These are phyloP conservation scores for Lasiosphaeris hirsuta DNA, from an alignment of 495 filamentous ascomycete genomes.

Conservation along the genomic window DNA sequence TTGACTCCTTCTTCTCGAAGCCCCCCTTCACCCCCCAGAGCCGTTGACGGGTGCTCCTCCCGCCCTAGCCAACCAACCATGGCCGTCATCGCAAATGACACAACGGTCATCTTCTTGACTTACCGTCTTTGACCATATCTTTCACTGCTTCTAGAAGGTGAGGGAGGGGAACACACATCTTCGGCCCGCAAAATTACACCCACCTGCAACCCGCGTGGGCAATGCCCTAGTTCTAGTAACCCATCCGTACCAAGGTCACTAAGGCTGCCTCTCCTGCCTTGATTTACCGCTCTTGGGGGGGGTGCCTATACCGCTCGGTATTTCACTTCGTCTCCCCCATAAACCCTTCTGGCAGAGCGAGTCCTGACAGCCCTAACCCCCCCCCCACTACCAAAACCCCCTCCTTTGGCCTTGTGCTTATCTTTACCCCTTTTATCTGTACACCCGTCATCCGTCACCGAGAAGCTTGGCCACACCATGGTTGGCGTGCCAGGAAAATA, in stretches of 20 bases:
- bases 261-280: conserved; percentile 4
- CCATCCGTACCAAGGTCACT: neutral
- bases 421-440: neutral
- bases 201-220: neutral
- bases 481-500: conserved; percentile 9
- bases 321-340: neutral
- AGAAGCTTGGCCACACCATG: conserved; percentile 1
- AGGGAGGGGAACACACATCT: neutral
- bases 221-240: neutral
- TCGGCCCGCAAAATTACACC: no score
- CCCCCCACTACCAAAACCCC: neutral
- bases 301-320: conserved; percentile 2
- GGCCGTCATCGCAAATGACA: no score
- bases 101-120: no score
- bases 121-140: conserved; percentile 11
- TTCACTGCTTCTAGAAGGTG: neutral
- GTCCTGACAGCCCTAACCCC: neutral
- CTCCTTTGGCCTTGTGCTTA: neutral
- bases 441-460: neutral
- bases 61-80: no score
- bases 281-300: neutral
- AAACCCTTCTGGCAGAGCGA: neutral
- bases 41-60: no score
- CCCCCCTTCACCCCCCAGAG: no score
- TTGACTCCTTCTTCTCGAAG: no score